Percentiles rank a stretch among this genome's conserved stretches.
Conservation (phyloP, 2,329 filamentous ascomycete species). For the Stromatinia cepivora region DNA sequence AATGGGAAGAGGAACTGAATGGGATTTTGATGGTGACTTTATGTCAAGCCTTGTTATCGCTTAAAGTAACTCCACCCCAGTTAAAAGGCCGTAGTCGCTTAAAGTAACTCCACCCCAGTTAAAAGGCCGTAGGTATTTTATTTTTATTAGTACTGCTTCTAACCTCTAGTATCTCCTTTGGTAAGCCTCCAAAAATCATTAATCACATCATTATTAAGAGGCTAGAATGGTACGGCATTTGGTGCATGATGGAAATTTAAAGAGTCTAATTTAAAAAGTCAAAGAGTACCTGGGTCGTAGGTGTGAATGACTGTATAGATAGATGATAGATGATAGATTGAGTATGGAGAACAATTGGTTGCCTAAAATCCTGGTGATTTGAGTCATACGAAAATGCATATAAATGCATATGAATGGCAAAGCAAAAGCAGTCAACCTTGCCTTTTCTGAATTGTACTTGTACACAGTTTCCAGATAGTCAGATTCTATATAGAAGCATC, state of each 20-base stretch:
- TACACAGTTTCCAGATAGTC: background rate
- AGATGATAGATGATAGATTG: background rate
- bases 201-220: background rate
- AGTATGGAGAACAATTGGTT: background rate
- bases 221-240: background rate
- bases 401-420: background rate
- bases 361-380: background rate
- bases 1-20: background rate
- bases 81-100: conserved; percentile 4
- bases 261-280: background rate
- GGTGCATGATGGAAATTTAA: background rate
- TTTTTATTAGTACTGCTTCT: background rate
- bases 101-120: background rate
- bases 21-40: background rate
- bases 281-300: too few species aligned
- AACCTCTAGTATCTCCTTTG: background rate
- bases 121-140: background rate
- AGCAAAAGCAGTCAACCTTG: background rate
- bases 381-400: background rate
- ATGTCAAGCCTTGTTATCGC: conserved; percentile 18
- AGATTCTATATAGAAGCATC: background rate
- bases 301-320: background rate
- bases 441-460: background rate
- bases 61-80: background rate
- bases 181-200: background rate